Base-by-base conservation (phyloP, 2,329 filamentous ascomycete species). In the Didymella exigua region DNA sequence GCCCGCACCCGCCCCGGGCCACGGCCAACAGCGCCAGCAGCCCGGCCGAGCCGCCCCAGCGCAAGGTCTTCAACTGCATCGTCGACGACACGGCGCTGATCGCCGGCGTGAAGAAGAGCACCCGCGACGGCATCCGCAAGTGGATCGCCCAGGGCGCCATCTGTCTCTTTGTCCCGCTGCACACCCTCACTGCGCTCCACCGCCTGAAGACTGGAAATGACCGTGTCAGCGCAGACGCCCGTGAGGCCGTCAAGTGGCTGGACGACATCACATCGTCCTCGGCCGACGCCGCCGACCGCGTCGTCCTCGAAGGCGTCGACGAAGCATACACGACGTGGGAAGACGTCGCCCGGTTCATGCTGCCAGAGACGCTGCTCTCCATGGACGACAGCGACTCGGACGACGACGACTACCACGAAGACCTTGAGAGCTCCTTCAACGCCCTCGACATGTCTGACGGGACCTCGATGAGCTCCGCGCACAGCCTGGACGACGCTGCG, bases 41-140 rank as follows among this genome's bases (percentile, higher is more conserved):
- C 54, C 50, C 64, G 21, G 66, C 64, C 58, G 67, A 70, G 51
- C 67, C 59, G 51, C 71, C 72, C 29, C 60, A 60, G 60, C 76
- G 78, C 61, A 81, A 81, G 72, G 65, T 81, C 53, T 81, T 82
- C 76, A 81, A 81, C 72, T 82, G 79, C 68, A 81, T 82, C 60
- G 78, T 81, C 60, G 80, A 82, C 65, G 80, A 82, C 61, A 79
- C 77, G 18, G 79, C 80, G 27, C 66, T 82, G 59, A 75, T 81
- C 51, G 78, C 78, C 34, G 79, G 80, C 54, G 78, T 80, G 43
- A 81, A 81, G 74, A 78, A 76, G 66, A 79, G 77, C 68, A 81
- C 79, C 50, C 73, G 79, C 59, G 80, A 82, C 63, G 79, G 79
- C 47, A 79, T 82, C 58, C 73, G 78, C 67, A 80, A 81, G 68